phyloP scores from a whole-genome alignment of 495 filamentous ascomycete species.

The Xylaria nigripes region DNA sequence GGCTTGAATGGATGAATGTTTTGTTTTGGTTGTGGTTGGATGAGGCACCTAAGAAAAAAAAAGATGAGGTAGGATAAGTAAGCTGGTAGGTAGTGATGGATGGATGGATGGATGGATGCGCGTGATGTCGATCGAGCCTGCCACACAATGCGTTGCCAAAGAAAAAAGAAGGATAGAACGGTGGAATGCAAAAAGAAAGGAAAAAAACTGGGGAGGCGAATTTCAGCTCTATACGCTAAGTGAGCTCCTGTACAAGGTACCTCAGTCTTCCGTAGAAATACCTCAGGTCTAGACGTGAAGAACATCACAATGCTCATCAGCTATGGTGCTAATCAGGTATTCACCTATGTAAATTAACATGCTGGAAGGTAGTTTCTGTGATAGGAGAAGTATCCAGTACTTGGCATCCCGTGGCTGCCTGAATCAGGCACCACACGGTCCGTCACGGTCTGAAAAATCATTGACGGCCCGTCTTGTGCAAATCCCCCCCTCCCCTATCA shows the following conservation, averaged over 20 bases:
- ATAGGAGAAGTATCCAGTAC: not conserved
- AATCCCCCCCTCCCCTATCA: not conserved
- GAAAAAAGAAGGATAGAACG: conserved; percentile 10
- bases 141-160: conserved; percentile 15
- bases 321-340: no score
- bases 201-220: conserved; percentile 20
- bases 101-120: not conserved
- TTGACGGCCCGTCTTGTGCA: not conserved
- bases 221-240: conserved; percentile 3
- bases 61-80: not conserved
- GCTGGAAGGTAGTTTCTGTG: no score
- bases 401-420: not conserved
- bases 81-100: no score
- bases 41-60: not conserved
- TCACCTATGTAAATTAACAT: no score
- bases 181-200: conserved; percentile 18
- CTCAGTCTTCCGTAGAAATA: not conserved
- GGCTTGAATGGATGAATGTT: not conserved
- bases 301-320: no score
- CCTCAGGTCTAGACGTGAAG: no score
- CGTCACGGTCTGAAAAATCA: not conserved
- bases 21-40: not conserved
- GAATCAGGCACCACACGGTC: not conserved
- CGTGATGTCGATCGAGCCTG: conserved; percentile 4
- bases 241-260: not conserved